Conservation (phyloP, 2,329 filamentous ascomycete genomes). For the Penicillium olsonii region DNA sequence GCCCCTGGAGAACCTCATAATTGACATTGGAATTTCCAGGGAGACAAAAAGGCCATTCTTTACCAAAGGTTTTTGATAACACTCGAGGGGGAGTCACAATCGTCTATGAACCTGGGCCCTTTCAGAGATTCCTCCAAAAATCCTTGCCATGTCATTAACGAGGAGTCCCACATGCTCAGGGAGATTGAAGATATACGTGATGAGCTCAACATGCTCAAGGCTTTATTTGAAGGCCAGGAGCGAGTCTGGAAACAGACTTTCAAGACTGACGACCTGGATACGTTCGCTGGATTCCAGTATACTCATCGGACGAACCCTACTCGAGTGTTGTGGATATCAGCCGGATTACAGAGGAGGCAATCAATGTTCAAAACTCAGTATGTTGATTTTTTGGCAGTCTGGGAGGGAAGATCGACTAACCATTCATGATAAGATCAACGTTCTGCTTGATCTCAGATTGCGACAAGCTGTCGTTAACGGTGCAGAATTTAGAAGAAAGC, state of each 20-base stretch:
- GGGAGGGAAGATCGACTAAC: too few relatives aligned
- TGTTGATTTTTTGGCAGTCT: too few relatives aligned
- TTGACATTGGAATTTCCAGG: too few relatives aligned
- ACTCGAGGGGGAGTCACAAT: too few relatives aligned
- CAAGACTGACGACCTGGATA: background rate
- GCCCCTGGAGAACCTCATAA: too few relatives aligned
- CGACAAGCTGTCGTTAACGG: background rate
- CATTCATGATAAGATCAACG: background rate
- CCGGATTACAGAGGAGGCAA: background rate
- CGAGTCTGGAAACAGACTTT: background rate
- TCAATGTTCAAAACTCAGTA: background rate
- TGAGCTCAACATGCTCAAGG: background rate
- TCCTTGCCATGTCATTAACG: background rate
- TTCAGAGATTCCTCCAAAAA: background rate
- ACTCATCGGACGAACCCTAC: background rate
- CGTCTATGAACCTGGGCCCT: too few relatives aligned
- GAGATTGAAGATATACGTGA: background rate
- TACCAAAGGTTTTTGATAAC: too few relatives aligned
- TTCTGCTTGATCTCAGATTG: background rate
- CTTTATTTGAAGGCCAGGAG: background rate
- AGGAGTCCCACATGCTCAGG: background rate
- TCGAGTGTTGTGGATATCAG: background rate
- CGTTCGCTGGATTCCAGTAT: background rate
- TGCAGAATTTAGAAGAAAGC: background rate
- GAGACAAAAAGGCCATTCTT: too few relatives aligned